Conservation (phyloP, 169 alveolate species). For the Cryptosporidium muris region DNA sequence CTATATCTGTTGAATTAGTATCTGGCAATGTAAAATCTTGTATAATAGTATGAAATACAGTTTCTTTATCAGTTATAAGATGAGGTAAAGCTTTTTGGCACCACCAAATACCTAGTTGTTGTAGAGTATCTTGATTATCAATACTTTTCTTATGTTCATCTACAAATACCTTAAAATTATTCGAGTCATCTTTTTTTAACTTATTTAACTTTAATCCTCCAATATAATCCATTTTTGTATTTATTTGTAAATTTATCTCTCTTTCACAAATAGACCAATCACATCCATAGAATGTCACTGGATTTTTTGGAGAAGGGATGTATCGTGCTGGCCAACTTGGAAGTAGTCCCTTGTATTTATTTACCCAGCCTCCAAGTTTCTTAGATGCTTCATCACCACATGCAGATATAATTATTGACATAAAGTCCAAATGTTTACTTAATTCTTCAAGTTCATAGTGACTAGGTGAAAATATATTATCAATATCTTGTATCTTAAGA, state of each 20-base stretch:
- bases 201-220: not conserved
- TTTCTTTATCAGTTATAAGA: slow-evolving; percentile 56
- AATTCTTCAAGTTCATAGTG: slow-evolving; percentile 9
- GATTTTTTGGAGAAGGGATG: slow-evolving; percentile 38
- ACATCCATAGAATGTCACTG: slow-evolving; percentile 56
- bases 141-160: slow-evolving; percentile 17
- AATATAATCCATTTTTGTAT: slow-evolving; percentile 13
- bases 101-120: slow-evolving; percentile 61
- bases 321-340: slow-evolving; percentile 53
- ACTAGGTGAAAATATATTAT: no score
- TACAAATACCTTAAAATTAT: slow-evolving; percentile 1
- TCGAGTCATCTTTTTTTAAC: not conserved
- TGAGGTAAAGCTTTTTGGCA: slow-evolving; percentile 69
- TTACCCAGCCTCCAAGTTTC: slow-evolving; percentile 64
- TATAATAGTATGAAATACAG: slow-evolving; percentile 43
- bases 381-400: slow-evolving; percentile 58
- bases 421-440: slow-evolving; percentile 47
- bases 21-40: slow-evolving; percentile 18
- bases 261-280: slow-evolving; percentile 67
- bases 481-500: no score
- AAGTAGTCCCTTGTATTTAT: slow-evolving; percentile 36
- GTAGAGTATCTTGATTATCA: slow-evolving; percentile 19
- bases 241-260: slow-evolving; percentile 43
- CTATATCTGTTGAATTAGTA: not conserved
- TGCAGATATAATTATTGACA: slow-evolving; percentile 36